Evolutionary conservation across 495 filamentous ascomycete species (phyloP).

Genomic region (Penicillium arizonense): DNA sequence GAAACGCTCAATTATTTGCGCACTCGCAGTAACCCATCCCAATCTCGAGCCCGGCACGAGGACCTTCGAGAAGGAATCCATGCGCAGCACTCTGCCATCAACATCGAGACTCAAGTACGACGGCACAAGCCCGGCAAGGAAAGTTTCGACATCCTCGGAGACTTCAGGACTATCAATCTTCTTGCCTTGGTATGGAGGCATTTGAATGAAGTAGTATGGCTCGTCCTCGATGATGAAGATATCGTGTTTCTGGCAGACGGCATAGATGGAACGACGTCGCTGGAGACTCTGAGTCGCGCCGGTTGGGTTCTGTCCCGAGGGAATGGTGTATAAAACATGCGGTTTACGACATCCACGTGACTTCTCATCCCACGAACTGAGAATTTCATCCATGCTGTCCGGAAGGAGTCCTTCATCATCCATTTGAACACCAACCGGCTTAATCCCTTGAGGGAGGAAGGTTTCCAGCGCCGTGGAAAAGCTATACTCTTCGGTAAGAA

Average conservation of each 20-base stretch:
- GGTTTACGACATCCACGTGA: conserved; percentile 62
- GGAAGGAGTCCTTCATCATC: conserved; percentile 78
- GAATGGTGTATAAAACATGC: conserved; percentile 54
- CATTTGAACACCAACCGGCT: conserved; percentile 43
- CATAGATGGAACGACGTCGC: conserved; percentile 70
- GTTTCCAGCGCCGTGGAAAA: conserved; percentile 84
- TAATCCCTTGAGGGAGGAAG: conserved; percentile 21
- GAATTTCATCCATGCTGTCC: conserved; percentile 59
- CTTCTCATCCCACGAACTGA: conserved; percentile 63
- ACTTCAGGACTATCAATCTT: neutral
- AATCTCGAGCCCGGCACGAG: conserved; percentile 26
- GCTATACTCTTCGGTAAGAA: conserved; percentile 84
- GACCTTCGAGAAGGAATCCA: conserved; percentile 32
- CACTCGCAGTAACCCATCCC: conserved; percentile 30
- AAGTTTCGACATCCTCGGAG: conserved; percentile 38
- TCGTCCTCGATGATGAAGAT: conserved; percentile 91
- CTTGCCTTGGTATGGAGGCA: conserved; percentile 37
- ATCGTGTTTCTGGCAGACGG: conserved; percentile 76
- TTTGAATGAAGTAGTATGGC: conserved; percentile 62
- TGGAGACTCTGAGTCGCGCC: conserved; percentile 73
- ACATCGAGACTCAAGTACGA: conserved; percentile 39
- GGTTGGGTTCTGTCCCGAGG: conserved; percentile 87
- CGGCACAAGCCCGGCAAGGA: conserved; percentile 36
- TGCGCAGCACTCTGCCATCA: conserved; percentile 59
- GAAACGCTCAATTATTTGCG: conserved; percentile 22